Base-by-base conservation (phyloP, 768 basidiomycete genomes). In the Baorangia bicolor region DNA sequence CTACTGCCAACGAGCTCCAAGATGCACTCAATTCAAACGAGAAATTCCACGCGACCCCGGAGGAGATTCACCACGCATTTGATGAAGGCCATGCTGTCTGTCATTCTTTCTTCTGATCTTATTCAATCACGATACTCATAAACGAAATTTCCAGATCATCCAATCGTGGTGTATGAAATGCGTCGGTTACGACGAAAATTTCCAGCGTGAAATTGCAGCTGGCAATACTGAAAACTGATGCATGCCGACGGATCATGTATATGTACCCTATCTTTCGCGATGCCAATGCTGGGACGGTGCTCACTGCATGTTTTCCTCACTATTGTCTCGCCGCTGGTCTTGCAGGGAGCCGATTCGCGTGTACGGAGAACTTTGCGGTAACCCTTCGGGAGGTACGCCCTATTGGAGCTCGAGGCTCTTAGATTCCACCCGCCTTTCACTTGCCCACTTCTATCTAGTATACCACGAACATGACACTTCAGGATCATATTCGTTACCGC, bases 131-230 rank as follows among this genome's bases (percentile, higher is more conserved):
- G 28, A 31, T 41, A 7, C 38, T 62, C 25, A 63, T 11, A 11
- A 11, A 21, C 14, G 3, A 11, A 13, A 18, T 42, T 16, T 14
- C 5, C 33, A 67, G 61, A 23, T 59, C 13, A 58, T 65, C 7
- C 67, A 34, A 34, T 27, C 61, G 23, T 61, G 59, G 58, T 47
- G 25, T 11, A 62, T 64, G 56, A 58, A 49, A 53, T 64, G 60
- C 12, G 43, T 64, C 23, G 64, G 58, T 23, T 69, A 59, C 25
- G 58, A 69, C 37, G 66, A 65, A 23, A 20, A 54, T 23, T 65
- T 62, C n/a, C 53, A 67, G 43, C 53, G 53, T 6, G 45, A 62
- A 34, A 57, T 61, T 5, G 65, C 62, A 16, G 55, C 49, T 33
- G 65, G 57, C 2, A 56, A 58, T 34, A 21, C 33, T 28, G 37